Percentiles rank a stretch among this genome's conserved stretches.
phyloP scores from a whole-genome alignment of 768 basidiomycete genomes.

The Coprinopsis strossmayeri region DNA sequence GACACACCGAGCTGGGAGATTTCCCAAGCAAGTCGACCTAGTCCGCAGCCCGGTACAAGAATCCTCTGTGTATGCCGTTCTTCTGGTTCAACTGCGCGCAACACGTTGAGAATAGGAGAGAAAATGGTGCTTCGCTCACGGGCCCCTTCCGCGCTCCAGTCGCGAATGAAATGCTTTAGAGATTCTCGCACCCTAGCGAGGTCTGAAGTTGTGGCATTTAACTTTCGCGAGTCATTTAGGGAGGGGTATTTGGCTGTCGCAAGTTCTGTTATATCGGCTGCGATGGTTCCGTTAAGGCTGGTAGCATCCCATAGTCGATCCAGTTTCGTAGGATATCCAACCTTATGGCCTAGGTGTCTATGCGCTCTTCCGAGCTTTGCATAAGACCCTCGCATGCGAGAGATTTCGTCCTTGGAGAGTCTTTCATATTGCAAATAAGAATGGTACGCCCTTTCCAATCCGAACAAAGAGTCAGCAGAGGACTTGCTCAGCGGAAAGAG shows the following conservation, averaged over 20 bases:
- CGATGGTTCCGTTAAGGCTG: constrained; percentile 29
- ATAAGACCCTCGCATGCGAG: constrained; percentile 37
- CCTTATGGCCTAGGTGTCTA: constrained; percentile 41
- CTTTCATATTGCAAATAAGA: constrained; percentile 38
- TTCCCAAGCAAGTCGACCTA: constrained; percentile 65
- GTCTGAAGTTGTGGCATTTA: constrained; percentile 24
- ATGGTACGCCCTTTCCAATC: constrained; percentile 34
- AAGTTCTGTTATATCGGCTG: constrained; percentile 32
- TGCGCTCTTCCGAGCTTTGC: constrained; percentile 34
- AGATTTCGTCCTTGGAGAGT: constrained; percentile 35
- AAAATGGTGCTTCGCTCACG: constrained; percentile 51
- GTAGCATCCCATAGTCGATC: constrained; percentile 35
- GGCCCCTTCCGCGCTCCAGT: constrained; percentile 59
- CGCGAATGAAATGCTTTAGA: constrained; percentile 63
- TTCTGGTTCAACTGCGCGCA: constrained; percentile 24
- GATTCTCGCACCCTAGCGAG: constrained; percentile 48
- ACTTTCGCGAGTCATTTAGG: constrained; percentile 12
- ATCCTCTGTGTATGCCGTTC: constrained; percentile 32
- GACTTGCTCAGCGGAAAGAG: constrained; percentile 14
- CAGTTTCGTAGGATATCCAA: constrained; percentile 52
- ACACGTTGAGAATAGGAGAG: constrained; percentile 45
- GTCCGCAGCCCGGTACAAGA: constrained; percentile 58
- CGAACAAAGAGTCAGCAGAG: constrained; percentile 24
- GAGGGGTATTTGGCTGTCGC: constrained; percentile 20
- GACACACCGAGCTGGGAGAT: constrained; percentile 53